These are phyloP conservation scores for Angomonas deanei DNA, from an alignment of 208 protist genomes.

Conservation along the genomic window DNA sequence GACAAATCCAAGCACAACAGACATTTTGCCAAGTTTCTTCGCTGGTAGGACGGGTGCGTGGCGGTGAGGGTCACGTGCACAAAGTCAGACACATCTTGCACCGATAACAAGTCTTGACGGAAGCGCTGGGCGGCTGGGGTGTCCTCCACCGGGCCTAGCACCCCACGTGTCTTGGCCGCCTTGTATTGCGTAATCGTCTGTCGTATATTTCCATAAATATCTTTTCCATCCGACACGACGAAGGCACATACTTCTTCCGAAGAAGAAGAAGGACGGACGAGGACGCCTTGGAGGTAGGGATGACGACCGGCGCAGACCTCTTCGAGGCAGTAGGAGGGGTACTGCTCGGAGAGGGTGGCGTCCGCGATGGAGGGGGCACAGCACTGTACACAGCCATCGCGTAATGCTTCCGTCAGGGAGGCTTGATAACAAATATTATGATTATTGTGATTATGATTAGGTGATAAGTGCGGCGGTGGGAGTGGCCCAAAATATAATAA, in stretches of 20 bases:
- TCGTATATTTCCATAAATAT: conserved; percentile 76
- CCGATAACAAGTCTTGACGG: conserved; percentile 28
- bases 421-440: neutral
- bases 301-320: conserved; percentile 40
- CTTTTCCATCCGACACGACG: conserved; percentile 73
- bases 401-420: conserved; percentile 40
- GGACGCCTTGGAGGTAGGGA: conserved; percentile 67
- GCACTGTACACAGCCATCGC: conserved; percentile 48
- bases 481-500: neutral
- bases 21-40: conserved; percentile 47
- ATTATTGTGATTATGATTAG: conserved; percentile 8
- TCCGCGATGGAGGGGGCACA: conserved; percentile 52
- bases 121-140: neutral
- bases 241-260: conserved; percentile 36
- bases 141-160: conserved; percentile 14
- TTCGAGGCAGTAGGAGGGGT: conserved; percentile 71
- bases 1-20: conserved; percentile 72
- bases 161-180: conserved; percentile 41
- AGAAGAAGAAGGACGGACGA: conserved; percentile 16
- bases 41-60: conserved; percentile 53
- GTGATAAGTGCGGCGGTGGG: conserved; percentile 8
- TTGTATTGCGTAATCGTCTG: conserved; percentile 73
- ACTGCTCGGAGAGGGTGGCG: conserved; percentile 71
- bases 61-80: conserved; percentile 82
- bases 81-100: conserved; percentile 71